Conservation (phyloP, 2,329 filamentous ascomycete genomes). For the Orbilia quercus region DNA sequence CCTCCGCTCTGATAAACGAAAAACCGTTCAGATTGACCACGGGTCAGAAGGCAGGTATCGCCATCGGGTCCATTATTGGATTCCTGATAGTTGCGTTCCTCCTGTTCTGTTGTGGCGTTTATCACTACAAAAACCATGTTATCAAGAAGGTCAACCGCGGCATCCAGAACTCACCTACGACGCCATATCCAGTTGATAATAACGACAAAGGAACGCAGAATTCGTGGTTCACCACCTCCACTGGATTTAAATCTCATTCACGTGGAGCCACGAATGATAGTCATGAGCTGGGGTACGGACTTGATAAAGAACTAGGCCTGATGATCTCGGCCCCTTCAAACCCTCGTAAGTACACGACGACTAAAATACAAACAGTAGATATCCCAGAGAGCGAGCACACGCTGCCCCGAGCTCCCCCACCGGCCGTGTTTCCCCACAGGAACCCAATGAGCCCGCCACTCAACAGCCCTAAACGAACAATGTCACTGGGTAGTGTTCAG, state of each 20-base stretch:
- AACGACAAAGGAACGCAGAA: conserved; percentile 38
- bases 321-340: conserved; percentile 55
- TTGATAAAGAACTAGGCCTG: conserved; percentile 55
- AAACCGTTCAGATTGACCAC: conserved; percentile 41
- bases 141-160: conserved; percentile 50
- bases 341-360: conserved; percentile 55
- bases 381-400: conserved; percentile 50
- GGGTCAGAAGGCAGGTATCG: conserved; percentile 44
- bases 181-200: conserved; percentile 25
- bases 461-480: conserved; percentile 29
- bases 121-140: conserved; percentile 50
- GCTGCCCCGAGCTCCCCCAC: conserved; percentile 45
- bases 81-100: conserved; percentile 35
- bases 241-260: conserved; percentile 40
- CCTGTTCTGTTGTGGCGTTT: conserved; percentile 39
- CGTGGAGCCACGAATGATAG: conserved; percentile 52
- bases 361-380: conserved; percentile 56
- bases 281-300: conserved; percentile 56
- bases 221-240: conserved; percentile 47
- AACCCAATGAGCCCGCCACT: conserved; percentile 43
- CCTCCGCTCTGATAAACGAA: conserved; percentile 48
- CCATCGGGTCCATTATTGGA: conserved; percentile 33
- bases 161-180: conserved; percentile 26
- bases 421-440: conserved; percentile 51
- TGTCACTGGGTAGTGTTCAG: conserved; percentile 45